These are phyloP conservation scores for Tetrahymena elliotti DNA, from an alignment of 73 alveolate species.

Conservation along the genomic window DNA sequence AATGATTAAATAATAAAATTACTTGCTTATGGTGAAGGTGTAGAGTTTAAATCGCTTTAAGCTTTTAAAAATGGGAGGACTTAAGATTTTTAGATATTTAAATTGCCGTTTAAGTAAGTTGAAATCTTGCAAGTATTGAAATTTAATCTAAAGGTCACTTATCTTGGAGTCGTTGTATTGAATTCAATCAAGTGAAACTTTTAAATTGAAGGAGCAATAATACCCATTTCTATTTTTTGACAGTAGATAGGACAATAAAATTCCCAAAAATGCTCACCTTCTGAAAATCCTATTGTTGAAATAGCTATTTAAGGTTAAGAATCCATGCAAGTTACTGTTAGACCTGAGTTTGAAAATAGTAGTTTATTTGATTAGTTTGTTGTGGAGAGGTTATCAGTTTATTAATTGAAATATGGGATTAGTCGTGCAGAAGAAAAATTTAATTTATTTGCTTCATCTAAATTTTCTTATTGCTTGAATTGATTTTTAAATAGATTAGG, in stretches of 20 bases:
- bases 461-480: not conserved
- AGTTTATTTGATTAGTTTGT: not conserved
- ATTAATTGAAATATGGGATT: not conserved
- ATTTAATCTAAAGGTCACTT: not conserved
- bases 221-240: not conserved
- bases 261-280: not conserved
- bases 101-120: not conserved
- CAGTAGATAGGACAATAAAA: not conserved
- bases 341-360: not conserved
- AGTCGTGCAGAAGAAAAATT: not conserved
- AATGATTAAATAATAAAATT: too few species aligned
- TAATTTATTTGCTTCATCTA: not conserved
- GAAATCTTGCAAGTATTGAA: not conserved
- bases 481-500: not conserved
- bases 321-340: not conserved
- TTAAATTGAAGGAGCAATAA: not conserved
- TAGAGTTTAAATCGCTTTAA: not conserved
- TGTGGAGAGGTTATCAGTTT: not conserved
- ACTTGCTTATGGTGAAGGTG: not conserved
- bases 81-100: not conserved
- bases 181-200: not conserved
- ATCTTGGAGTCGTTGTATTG: not conserved
- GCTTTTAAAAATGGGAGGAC: not conserved
- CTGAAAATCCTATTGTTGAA: not conserved
- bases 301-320: not conserved